phyloP scores from a whole-genome alignment of 106 monocot genomes.

The Dioscorea alata region DNA sequence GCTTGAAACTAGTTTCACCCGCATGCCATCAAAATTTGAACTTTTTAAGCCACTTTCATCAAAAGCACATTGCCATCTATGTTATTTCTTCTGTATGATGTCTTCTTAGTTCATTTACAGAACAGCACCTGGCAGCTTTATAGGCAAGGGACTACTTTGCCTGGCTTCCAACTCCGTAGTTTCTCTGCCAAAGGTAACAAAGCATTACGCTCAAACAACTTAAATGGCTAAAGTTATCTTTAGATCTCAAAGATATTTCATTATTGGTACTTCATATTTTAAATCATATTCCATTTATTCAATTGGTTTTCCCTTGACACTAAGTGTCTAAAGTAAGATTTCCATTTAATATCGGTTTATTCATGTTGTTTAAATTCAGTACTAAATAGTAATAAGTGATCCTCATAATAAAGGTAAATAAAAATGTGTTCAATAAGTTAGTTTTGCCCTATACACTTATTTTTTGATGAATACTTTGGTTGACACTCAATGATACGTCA shows the following conservation, averaged over 20 bases:
- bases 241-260: not conserved
- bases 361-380: not conserved
- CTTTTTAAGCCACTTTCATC: too few relatives aligned
- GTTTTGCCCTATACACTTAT: too few relatives aligned
- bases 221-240: too few relatives aligned
- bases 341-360: not conserved
- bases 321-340: not conserved
- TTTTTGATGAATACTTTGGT: too few relatives aligned
- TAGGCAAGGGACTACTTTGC: conserved; percentile 24
- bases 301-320: not conserved
- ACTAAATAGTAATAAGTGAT: not conserved
- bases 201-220: too few relatives aligned
- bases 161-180: conserved; percentile 30
- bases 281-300: not conserved
- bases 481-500: too few relatives aligned
- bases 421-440: too few relatives aligned
- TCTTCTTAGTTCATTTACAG: not conserved
- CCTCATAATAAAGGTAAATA: too few relatives aligned
- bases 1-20: too few relatives aligned
- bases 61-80: not conserved
- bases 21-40: too few relatives aligned
- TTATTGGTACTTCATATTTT: not conserved
- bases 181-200: conserved; percentile 73
- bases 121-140: conserved; percentile 20
- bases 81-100: not conserved